A percentile compares a stretch with the other conserved stretches of the same genome.
Evolutionary conservation across 192 early-diverging fungal species (phyloP).

Genomic region (Coemansia sp.): DNA sequence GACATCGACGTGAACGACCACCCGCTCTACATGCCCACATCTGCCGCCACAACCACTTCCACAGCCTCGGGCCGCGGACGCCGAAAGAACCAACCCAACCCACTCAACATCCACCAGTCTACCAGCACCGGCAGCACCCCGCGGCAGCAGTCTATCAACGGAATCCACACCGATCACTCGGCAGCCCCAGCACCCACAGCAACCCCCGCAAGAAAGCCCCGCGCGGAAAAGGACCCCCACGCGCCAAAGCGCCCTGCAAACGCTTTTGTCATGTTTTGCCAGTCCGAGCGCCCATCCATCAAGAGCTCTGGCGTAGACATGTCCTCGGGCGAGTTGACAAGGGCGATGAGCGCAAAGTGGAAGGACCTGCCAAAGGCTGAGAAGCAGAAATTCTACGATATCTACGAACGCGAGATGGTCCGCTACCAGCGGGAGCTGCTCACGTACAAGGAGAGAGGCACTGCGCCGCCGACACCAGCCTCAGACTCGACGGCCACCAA

Average conservation of each 20-base stretch:
- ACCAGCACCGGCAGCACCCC: conserved; percentile 32
- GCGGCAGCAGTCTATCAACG: conserved; percentile 21
- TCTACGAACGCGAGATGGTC: conserved; percentile 50
- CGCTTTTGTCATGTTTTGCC: conserved; percentile 55
- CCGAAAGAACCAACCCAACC: conserved; percentile 9
- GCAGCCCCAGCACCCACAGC: not conserved
- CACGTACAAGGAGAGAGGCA: conserved; percentile 28
- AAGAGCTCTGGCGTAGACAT: conserved; percentile 40
- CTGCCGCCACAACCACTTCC: conserved; percentile 7
- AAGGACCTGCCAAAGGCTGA: conserved; percentile 40
- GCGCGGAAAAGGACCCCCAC: conserved; percentile 49
- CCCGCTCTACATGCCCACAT: not conserved
- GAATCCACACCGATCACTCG: conserved; percentile 2
- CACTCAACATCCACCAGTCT: conserved; percentile 6
- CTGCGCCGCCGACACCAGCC: not conserved
- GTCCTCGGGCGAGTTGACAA: conserved; percentile 48
- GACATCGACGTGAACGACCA: conserved; percentile 29
- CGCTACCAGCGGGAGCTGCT: conserved; percentile 52
- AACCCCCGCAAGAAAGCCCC: conserved; percentile 16
- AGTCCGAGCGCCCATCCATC: conserved; percentile 48
- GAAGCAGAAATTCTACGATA: conserved; percentile 47
- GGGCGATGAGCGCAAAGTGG: conserved; percentile 54
- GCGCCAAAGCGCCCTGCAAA: conserved; percentile 55
- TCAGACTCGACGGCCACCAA: conserved; percentile 1
- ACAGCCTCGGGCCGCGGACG: conserved; percentile 15